Evolutionary conservation across 2,329 filamentous ascomycete species (phyloP).

Genomic region (Claviceps sp.): DNA sequence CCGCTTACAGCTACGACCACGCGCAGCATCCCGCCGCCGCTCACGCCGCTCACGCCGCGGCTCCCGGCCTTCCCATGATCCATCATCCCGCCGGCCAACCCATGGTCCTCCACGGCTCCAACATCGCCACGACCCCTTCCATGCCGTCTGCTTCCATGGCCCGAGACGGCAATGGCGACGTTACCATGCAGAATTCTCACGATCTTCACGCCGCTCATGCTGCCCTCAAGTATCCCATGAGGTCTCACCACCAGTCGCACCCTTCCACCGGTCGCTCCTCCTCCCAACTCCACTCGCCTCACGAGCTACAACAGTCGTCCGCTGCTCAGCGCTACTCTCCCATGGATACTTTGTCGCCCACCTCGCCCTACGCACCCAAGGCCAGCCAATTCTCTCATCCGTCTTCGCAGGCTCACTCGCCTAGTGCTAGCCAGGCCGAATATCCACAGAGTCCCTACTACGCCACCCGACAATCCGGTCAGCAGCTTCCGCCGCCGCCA

Average conservation of each 20-base stretch:
- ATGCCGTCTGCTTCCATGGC: conserved; percentile 34
- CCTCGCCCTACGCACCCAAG: conserved; percentile 60
- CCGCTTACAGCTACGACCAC: conserved; percentile 44
- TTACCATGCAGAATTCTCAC: conserved; percentile 73
- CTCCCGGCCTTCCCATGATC: conserved; percentile 18
- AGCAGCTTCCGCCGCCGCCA: conserved; percentile 55
- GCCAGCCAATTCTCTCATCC: conserved; percentile 42
- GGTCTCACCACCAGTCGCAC: conserved; percentile 66
- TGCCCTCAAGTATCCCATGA: conserved; percentile 73
- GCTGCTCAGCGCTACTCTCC: conserved; percentile 89
- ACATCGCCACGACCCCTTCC: conserved; percentile 42
- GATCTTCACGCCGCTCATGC: conserved; percentile 79
- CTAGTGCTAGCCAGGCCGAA: conserved; percentile 49
- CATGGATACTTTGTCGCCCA: conserved; percentile 79
- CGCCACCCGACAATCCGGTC: conserved; percentile 27
- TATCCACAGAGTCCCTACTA: conserved; percentile 51
- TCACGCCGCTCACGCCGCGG: conserved; percentile 51
- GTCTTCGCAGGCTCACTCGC: conserved; percentile 58
- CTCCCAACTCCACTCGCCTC: conserved; percentile 58
- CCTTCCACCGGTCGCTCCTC: conserved; percentile 37
- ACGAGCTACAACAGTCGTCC: conserved; percentile 47
- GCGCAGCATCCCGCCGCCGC: conserved; percentile 54
- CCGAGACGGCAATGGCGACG: conserved; percentile 62
- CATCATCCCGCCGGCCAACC: conserved; percentile 19
- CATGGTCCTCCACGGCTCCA: conserved; percentile 21